phyloP scores from a whole-genome alignment of 139 green algal species.

The Chlamydomonas sp. region DNA sequence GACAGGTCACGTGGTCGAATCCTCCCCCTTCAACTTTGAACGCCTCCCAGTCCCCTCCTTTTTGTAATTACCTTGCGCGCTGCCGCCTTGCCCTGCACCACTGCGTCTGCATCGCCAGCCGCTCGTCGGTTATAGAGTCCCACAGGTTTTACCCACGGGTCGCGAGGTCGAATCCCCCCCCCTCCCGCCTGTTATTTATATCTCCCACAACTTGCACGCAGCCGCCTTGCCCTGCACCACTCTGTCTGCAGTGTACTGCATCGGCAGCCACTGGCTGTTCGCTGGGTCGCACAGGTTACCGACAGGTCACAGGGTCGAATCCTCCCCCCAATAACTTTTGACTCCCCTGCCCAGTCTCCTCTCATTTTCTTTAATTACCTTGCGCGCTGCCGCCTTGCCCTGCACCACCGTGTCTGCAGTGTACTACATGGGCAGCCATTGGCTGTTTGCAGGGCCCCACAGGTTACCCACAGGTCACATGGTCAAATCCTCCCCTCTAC shows the following conservation, averaged over 20 bases:
- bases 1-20: too few species aligned
- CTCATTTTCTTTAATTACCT: too few species aligned
- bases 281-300: conserved; percentile 90
- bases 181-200: too few species aligned
- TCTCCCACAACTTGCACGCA: conserved; percentile 18
- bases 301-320: too few species aligned
- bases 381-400: conserved; percentile 33
- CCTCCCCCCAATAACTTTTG: too few species aligned
- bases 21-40: too few species aligned
- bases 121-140: conserved; percentile 76
- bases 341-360: conserved; percentile 70
- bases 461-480: too few species aligned
- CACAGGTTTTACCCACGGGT: too few species aligned
- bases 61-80: conserved; percentile 19
- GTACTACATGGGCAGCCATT: conserved; percentile 59
- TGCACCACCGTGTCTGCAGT: conserved; percentile 32
- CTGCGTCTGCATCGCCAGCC: conserved; percentile 51
- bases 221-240: conserved; percentile 43
- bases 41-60: background rate
- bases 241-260: conserved; percentile 29
- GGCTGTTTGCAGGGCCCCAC: conserved; percentile 81
- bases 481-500: too few species aligned
- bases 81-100: conserved; percentile 47
- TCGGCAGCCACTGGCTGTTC: conserved; percentile 66
- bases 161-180: too few species aligned